Conservation (phyloP, 768 basidiomycete genomes). For the Tylopilus felleus region DNA sequence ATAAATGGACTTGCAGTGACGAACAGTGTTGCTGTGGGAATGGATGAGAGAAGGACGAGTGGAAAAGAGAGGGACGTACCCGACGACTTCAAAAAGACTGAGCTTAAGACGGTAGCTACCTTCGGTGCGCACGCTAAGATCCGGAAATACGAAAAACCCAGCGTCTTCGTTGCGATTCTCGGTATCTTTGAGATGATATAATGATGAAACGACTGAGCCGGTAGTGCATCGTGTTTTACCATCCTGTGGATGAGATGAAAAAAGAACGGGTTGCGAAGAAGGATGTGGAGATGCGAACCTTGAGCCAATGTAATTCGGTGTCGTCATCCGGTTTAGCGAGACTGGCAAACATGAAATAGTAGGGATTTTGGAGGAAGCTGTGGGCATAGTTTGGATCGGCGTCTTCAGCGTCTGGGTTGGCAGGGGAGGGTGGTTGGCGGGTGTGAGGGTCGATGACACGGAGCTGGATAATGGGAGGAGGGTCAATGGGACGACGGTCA, state of each 20-base stretch:
- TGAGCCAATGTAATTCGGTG: conserved; percentile 82
- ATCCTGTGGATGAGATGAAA: conserved; percentile 47
- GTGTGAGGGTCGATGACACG: conserved; percentile 70
- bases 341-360: conserved; percentile 94
- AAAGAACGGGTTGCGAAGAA: not conserved
- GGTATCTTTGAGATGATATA: conserved; percentile 86
- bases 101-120: conserved; percentile 76
- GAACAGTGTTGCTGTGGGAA: conserved; percentile 65
- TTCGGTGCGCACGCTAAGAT: conserved; percentile 88
- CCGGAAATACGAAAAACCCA: conserved; percentile 96
- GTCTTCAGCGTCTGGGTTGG: conserved; percentile 32
- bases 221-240: conserved; percentile 90
- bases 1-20: conserved; percentile 87
- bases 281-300: conserved; percentile 40
- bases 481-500: conserved; percentile 95
- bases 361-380: conserved; percentile 82
- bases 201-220: conserved; percentile 82
- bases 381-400: conserved; percentile 44
- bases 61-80: conserved; percentile 48
- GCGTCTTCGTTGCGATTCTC: conserved; percentile 66
- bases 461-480: conserved; percentile 94
- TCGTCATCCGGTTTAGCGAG: conserved; percentile 88
- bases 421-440: conserved; percentile 28
- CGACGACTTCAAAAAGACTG: conserved; percentile 86
- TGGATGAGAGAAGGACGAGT: not conserved